Conservation (phyloP, 495 filamentous ascomycete genomes). For the Tuber microsphaerosporum region DNA sequence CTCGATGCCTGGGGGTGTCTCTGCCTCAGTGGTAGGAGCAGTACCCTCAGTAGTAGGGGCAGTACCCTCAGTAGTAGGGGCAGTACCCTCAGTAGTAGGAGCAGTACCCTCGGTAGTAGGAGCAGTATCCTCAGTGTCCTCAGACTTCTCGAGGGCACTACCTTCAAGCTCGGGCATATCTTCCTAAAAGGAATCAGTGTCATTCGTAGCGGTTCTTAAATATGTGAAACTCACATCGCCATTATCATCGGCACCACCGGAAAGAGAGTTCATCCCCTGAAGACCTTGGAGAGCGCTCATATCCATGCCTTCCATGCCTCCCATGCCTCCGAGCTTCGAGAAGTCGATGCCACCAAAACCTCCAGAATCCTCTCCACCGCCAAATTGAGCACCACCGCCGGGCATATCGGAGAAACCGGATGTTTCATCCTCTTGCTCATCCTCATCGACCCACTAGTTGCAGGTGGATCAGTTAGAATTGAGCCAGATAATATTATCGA, state of each 20-base stretch:
- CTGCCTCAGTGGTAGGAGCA: constrained; percentile 5
- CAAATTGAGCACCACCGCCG: constrained; percentile 32
- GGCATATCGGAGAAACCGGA: constrained; percentile 42
- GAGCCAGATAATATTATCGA: neutral
- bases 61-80: neutral
- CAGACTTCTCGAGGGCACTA: neutral
- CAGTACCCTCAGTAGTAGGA: neutral
- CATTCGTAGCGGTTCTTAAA: constrained; percentile 3
- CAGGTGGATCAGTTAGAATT: neutral
- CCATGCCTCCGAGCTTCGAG: constrained; percentile 74
- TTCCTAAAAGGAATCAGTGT: constrained; percentile 11
- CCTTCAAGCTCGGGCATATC: constrained; percentile 41
- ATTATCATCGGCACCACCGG: constrained; percentile 48
- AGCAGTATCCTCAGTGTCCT: constrained; percentile 2
- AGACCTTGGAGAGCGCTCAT: constrained; percentile 24
- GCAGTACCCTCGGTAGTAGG: no score
- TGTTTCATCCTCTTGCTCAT: constrained; percentile 85
- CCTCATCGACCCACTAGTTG: constrained; percentile 91
- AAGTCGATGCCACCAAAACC: constrained; percentile 69
- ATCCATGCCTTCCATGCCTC: constrained; percentile 46
- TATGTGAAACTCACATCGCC: constrained; percentile 59
- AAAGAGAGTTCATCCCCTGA: constrained; percentile 24
- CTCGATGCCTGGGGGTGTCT: constrained; percentile 17
- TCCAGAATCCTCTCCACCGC: constrained; percentile 40
- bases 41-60: neutral